These are phyloP conservation scores for Trichoderma sp. DNA, from an alignment of 2,329 filamentous ascomycete genomes.

Conservation along the genomic window DNA sequence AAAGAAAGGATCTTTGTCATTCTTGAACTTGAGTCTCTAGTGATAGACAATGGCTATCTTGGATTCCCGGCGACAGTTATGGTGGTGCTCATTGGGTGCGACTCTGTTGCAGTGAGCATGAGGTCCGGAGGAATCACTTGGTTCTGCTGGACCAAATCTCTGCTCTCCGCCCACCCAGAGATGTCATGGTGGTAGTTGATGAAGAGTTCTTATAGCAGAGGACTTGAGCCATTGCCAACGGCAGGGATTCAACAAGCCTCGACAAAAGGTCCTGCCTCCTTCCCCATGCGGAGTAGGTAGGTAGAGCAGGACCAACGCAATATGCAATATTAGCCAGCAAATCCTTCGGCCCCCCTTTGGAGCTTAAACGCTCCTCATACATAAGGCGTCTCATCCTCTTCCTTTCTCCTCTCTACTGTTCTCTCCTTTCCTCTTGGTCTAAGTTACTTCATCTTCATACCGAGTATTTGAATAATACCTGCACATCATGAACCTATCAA, in stretches of 20 bases:
- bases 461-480: not conserved
- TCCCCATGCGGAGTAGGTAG: slow-evolving; percentile 15
- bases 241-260: not conserved
- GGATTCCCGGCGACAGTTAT: too few relatives aligned
- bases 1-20: not conserved
- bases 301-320: not conserved
- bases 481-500: slow-evolving; percentile 34
- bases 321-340: slow-evolving; percentile 19
- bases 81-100: too few relatives aligned
- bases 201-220: not conserved
- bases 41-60: too few relatives aligned
- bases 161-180: not conserved
- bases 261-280: slow-evolving; percentile 6
- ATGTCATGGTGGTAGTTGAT: not conserved
- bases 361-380: slow-evolving; percentile 6
- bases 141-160: not conserved
- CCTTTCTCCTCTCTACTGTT: too few relatives aligned
- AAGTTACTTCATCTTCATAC: not conserved
- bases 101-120: too few relatives aligned
- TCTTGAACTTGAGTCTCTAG: not conserved
- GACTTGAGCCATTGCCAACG: not conserved
- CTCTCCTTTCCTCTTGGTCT: not conserved
- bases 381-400: not conserved
- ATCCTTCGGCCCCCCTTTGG: slow-evolving; percentile 7
- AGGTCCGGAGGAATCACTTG: too few relatives aligned